A percentile compares a stretch with the other conserved stretches of the same genome.
Conservation (phyloP, 768 basidiomycete species). For the Omphalotus guepiniiformis region DNA sequence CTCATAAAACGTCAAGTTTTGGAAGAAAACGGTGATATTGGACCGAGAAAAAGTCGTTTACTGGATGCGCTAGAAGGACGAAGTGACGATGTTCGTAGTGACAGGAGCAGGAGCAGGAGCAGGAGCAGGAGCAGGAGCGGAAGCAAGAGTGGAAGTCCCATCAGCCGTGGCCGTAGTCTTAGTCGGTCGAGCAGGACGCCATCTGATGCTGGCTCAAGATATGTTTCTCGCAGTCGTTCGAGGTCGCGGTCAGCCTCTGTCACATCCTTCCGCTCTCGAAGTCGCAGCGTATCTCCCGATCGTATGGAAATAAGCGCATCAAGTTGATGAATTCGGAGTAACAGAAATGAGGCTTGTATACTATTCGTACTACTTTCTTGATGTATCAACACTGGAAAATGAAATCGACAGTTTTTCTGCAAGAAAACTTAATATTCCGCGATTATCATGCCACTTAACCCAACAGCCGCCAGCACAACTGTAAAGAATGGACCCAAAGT, state of each 20-base stretch:
- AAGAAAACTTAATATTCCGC: too few species aligned
- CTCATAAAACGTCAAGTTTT: conserved; percentile 79
- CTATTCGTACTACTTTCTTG: too few species aligned
- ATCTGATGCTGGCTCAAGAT: conserved; percentile 43
- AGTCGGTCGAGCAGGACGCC: conserved; percentile 22
- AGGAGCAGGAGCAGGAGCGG: conserved; percentile 29
- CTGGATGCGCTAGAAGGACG: conserved; percentile 82
- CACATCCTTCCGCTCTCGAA: conserved; percentile 47
- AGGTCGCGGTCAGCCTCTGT: conserved; percentile 29
- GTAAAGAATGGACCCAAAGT: too few species aligned
- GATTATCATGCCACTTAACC: too few species aligned
- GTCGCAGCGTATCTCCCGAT: conserved; percentile 56
- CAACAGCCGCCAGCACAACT: too few species aligned
- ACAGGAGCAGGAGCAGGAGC: conserved; percentile 38
- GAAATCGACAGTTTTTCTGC: too few species aligned
- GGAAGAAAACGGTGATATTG: conserved; percentile 90
- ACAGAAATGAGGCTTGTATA: neutral
- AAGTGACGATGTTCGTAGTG: conserved; percentile 52
- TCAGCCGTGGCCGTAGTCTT: conserved; percentile 27
- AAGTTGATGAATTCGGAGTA: conserved; percentile 10
- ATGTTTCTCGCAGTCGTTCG: conserved; percentile 59
- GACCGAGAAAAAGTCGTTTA: conserved; percentile 80
- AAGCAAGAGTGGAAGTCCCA: conserved; percentile 31
- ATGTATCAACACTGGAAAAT: too few species aligned
- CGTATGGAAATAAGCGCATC: conserved; percentile 39